phyloP scores from a whole-genome alignment of 306 rosid species.

The Cucumis cinereus region DNA sequence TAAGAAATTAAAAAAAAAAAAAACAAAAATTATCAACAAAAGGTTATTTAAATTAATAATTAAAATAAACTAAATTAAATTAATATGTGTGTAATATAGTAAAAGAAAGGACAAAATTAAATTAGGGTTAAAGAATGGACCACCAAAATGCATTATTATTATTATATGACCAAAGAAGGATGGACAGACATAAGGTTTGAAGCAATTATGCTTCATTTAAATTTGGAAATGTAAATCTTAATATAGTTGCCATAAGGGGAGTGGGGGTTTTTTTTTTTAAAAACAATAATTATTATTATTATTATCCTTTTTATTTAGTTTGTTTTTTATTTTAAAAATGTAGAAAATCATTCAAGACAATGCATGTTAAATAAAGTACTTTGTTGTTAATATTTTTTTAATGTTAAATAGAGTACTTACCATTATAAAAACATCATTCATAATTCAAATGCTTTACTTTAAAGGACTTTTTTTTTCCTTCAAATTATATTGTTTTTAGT shows the following conservation, averaged over 20 bases:
- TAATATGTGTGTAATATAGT: neutral
- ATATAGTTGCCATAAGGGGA: neutral
- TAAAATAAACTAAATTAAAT: neutral
- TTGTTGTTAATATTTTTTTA: too few species aligned
- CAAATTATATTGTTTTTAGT: too few species aligned
- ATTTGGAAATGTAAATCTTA: slow-evolving; percentile 2
- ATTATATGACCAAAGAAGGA: neutral
- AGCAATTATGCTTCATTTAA: slow-evolving; percentile 2
- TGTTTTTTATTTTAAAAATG: neutral
- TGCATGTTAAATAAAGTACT: neutral
- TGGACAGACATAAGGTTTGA: slow-evolving; percentile 1
- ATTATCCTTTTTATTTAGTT: neutral
- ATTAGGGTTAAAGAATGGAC: neutral
- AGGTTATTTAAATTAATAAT: too few species aligned
- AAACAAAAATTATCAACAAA: neutral
- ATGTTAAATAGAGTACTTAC: too few species aligned
- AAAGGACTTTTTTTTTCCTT: neutral
- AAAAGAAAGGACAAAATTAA: neutral
- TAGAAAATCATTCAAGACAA: neutral
- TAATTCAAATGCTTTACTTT: too few species aligned
- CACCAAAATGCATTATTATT: slow-evolving; percentile 5
- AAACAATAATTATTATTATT: too few species aligned
- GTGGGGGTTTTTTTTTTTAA: neutral
- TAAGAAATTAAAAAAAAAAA: neutral
- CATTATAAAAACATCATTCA: neutral